Conservation (phyloP, 2,329 filamentous ascomycete species). For the Aspergillus uvarum region DNA sequence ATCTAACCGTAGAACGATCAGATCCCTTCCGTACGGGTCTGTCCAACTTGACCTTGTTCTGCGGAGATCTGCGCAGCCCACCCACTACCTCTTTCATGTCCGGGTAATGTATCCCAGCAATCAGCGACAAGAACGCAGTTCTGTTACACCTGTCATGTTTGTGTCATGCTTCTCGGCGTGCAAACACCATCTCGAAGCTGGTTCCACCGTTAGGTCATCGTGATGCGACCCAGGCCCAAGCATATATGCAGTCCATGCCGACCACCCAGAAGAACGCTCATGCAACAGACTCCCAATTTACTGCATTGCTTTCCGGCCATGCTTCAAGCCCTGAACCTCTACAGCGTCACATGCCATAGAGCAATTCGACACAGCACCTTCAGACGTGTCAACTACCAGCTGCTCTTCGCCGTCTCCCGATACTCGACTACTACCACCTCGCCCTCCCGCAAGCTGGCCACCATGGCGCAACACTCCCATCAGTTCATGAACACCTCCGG, state of each 20-base stretch:
- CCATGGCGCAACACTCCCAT: background rate
- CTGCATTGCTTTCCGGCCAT: background rate
- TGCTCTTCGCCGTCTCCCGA: background rate
- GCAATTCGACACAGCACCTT: background rate
- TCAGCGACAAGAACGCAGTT: background rate
- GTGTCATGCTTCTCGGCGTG: background rate
- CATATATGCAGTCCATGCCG: background rate
- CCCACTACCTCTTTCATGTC: background rate
- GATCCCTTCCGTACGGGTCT: too few species aligned
- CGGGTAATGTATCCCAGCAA: background rate
- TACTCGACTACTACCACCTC: background rate
- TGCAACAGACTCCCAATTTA: too few species aligned
- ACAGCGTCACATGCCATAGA: background rate
- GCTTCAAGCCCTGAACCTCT: background rate
- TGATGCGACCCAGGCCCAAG: background rate
- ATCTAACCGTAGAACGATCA: too few species aligned
- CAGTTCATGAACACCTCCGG: slow-evolving; percentile 49
- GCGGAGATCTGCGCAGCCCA: background rate
- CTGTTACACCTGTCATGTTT: background rate
- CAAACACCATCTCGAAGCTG: too few species aligned
- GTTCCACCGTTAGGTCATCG: background rate
- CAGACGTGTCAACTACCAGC: background rate
- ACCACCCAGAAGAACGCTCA: too few species aligned
- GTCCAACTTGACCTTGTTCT: too few species aligned
- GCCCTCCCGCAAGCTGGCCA: background rate